Evolutionary conservation across 306 rosid species (phyloP).

Genomic region (Vicia sativa): DNA sequence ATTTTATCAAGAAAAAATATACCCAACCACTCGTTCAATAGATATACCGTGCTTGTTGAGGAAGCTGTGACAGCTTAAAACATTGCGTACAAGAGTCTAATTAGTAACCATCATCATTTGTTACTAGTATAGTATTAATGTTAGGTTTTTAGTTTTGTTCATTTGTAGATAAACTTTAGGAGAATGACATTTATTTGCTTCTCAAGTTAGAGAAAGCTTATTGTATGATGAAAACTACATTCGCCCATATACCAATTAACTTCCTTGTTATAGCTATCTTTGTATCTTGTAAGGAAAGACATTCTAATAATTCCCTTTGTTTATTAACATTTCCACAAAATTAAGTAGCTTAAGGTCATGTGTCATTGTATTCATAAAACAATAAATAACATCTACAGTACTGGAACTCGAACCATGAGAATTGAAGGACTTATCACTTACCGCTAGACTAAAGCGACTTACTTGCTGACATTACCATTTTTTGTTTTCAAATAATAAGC

Average conservation of each 20-base stretch:
- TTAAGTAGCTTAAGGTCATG: conserved; percentile 6
- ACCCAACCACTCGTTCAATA: not conserved
- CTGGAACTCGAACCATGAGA: no score
- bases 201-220: conserved; percentile 14
- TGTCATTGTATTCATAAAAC: no score
- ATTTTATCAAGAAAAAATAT: no score
- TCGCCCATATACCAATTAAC: conserved; percentile 27
- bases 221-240: conserved; percentile 14
- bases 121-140: conserved; percentile 2
- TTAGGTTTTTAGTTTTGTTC: conserved; percentile 41
- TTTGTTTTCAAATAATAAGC: no score
- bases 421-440: no score
- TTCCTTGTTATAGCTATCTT: conserved; percentile 1
- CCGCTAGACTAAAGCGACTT: no score
- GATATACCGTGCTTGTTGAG: not conserved
- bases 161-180: not conserved
- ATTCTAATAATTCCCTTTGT: conserved; percentile 10
- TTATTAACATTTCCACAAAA: not conserved
- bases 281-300: conserved; percentile 34
- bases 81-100: conserved; percentile 9
- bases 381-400: no score
- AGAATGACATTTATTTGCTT: conserved; percentile 29
- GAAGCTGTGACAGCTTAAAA: not conserved
- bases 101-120: conserved; percentile 28
- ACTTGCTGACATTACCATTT: no score